Evolutionary conservation across 2,329 filamentous ascomycete species (phyloP).

Genomic region (Xylariaceae sp.): DNA sequence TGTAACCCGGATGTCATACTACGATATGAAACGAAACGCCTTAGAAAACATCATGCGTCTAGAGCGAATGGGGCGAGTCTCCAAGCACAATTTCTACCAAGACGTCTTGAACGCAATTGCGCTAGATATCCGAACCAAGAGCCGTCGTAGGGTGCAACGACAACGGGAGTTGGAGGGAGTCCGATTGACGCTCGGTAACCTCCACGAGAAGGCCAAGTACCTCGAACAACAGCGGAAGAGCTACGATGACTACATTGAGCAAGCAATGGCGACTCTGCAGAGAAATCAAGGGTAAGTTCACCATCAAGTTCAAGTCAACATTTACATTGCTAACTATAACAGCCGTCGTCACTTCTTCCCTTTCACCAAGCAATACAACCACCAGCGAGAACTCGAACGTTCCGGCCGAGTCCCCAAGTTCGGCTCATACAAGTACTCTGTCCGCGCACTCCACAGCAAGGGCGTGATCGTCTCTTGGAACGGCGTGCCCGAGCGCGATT

Average conservation of each 20-base stretch:
- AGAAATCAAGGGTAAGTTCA: constrained; percentile 80
- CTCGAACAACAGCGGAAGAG: constrained; percentile 93
- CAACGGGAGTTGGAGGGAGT: constrained; percentile 88
- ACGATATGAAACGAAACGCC: constrained; percentile 87
- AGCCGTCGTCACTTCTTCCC: constrained; percentile 52
- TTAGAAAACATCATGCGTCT: constrained; percentile 91
- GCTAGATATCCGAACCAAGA: constrained; percentile 95
- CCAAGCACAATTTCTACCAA: constrained; percentile 89
- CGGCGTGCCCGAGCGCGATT: constrained; percentile 77
- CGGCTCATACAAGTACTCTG: constrained; percentile 95
- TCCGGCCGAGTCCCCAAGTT: constrained; percentile 94
- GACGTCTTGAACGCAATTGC: constrained; percentile 98
- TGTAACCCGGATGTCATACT: constrained; percentile 84
- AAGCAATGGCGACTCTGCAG: constrained; percentile 94
- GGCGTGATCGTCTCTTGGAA: constrained; percentile 92
- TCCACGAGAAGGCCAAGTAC: constrained; percentile 85
- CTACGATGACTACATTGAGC: constrained; percentile 99
- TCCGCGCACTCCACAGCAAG: constrained; percentile 83
- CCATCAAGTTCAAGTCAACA: too few relatives aligned
- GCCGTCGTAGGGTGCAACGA: constrained; percentile 84
- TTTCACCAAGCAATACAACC: constrained; percentile 98
- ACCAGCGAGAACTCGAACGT: constrained; percentile 91
- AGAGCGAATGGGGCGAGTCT: constrained; percentile 84
- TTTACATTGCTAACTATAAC: neutral
- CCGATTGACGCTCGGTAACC: constrained; percentile 67